Percentiles rank a stretch among this genome's conserved stretches.
These are phyloP conservation scores for Pyrus bretschneideri DNA, from an alignment of 306 rosid species.

Conservation along the genomic window DNA sequence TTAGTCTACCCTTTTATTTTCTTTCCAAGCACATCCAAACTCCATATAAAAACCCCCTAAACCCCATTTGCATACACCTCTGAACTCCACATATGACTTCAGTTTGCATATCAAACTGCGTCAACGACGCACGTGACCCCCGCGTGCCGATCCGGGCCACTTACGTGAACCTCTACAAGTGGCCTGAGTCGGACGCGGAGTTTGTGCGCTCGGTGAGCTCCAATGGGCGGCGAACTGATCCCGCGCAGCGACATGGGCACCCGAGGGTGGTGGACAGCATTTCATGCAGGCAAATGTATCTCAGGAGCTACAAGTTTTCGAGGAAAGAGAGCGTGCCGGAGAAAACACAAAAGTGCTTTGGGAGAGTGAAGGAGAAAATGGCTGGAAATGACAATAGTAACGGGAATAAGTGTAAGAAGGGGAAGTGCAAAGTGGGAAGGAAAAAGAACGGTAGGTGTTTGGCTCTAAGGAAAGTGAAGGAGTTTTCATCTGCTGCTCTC, in stretches of 20 bases:
- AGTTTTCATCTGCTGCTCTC: constrained; percentile 39
- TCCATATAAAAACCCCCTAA: constrained; percentile 12
- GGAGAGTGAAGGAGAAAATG: constrained; percentile 51
- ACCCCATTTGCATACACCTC: neutral
- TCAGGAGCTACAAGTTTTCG: constrained; percentile 74
- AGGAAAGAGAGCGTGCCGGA: constrained; percentile 64
- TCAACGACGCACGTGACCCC: constrained; percentile 58
- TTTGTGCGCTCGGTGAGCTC: constrained; percentile 54
- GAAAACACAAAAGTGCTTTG: constrained; percentile 65
- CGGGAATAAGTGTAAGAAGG: neutral
- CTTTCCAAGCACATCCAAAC: constrained; percentile 4
- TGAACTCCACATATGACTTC: constrained; percentile 38
- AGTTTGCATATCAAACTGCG: constrained; percentile 64
- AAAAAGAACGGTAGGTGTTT: constrained; percentile 47
- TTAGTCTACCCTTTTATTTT: constrained; percentile 18
- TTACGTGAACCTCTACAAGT: constrained; percentile 68
- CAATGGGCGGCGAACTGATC: constrained; percentile 14
- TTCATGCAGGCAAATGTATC: constrained; percentile 85
- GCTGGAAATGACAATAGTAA: neutral
- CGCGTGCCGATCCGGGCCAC: constrained; percentile 64
- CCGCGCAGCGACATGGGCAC: constrained; percentile 26
- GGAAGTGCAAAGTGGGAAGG: neutral
- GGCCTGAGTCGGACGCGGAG: constrained; percentile 90
- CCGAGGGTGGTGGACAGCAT: constrained; percentile 73
- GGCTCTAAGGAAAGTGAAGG: constrained; percentile 62